A percentile compares a stretch with the other conserved stretches of the same genome.
Conservation (phyloP, 495 filamentous ascomycete species). For the Neurospora discreta region DNA sequence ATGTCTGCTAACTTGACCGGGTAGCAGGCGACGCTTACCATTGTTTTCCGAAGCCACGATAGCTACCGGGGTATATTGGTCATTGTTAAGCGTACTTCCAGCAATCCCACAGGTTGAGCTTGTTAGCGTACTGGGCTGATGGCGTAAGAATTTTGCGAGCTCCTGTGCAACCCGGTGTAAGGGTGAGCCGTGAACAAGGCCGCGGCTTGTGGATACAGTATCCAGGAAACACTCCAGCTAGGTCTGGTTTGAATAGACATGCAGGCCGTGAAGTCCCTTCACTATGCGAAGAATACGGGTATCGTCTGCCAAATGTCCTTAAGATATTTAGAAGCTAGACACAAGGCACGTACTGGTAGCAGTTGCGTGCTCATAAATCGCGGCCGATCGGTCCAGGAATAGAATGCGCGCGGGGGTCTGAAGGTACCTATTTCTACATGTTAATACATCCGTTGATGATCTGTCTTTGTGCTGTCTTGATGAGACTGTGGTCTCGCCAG, state of each 20-base stretch:
- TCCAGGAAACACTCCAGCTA: neutral
- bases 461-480: neutral
- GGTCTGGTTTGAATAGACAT: neutral
- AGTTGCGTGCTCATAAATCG: slow-evolving; percentile 8
- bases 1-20: neutral
- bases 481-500: neutral
- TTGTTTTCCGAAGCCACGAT: too few species aligned
- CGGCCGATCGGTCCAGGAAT: neutral
- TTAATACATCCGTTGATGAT: neutral
- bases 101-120: neutral
- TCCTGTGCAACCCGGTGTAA: neutral
- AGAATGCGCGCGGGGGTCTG: slow-evolving; percentile 7
- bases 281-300: neutral
- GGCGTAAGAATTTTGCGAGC: neutral
- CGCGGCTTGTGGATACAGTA: neutral
- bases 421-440: slow-evolving; percentile 10
- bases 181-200: neutral
- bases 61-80: too few species aligned
- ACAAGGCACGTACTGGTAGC: slow-evolving; percentile 11
- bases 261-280: neutral
- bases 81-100: neutral
- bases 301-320: neutral
- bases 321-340: slow-evolving; percentile 5
- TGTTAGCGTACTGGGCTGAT: neutral
- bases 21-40: too few species aligned